phyloP scores from a whole-genome alignment of 169 alveolate species.

The Toxoplasma gondii region DNA sequence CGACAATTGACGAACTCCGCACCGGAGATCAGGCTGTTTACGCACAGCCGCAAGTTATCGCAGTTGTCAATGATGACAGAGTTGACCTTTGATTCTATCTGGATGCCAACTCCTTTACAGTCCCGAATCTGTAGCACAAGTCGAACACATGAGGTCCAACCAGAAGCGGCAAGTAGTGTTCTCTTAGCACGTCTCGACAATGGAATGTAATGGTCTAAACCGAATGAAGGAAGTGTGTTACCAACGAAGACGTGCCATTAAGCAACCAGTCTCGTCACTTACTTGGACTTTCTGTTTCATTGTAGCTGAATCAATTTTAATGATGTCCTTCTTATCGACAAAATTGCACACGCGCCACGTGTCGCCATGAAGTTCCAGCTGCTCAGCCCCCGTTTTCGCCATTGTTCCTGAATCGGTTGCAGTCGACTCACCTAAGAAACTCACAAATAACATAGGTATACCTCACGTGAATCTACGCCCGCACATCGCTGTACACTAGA shows the following conservation, averaged over 20 bases:
- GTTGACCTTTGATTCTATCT: slow-evolving; percentile 58
- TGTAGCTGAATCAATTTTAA: slow-evolving; percentile 17
- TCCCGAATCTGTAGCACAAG: slow-evolving; percentile 42
- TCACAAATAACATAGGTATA: no score
- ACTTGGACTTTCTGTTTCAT: slow-evolving; percentile 65
- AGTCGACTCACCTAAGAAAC: background rate
- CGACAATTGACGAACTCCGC: slow-evolving; percentile 75
- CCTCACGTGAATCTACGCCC: background rate
- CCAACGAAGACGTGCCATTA: background rate
- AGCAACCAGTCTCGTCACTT: background rate
- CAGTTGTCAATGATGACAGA: slow-evolving; percentile 56
- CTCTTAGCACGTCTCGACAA: background rate
- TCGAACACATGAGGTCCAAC: background rate
- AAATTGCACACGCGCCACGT: slow-evolving; percentile 64
- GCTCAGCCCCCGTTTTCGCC: slow-evolving; percentile 8
- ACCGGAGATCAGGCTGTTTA: slow-evolving; percentile 69
- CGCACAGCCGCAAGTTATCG: slow-evolving; percentile 54
- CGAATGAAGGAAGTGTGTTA: background rate
- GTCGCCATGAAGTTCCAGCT: slow-evolving; percentile 57
- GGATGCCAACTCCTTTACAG: slow-evolving; percentile 45
- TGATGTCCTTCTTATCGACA: slow-evolving; percentile 1
- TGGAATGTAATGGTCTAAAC: background rate
- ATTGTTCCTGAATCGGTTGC: background rate
- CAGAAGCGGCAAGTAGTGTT: background rate
- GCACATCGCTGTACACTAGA: background rate